Evolutionary conservation across 139 green algal genomes (phyloP).

Genomic region (Haematococcus lacustris): DNA sequence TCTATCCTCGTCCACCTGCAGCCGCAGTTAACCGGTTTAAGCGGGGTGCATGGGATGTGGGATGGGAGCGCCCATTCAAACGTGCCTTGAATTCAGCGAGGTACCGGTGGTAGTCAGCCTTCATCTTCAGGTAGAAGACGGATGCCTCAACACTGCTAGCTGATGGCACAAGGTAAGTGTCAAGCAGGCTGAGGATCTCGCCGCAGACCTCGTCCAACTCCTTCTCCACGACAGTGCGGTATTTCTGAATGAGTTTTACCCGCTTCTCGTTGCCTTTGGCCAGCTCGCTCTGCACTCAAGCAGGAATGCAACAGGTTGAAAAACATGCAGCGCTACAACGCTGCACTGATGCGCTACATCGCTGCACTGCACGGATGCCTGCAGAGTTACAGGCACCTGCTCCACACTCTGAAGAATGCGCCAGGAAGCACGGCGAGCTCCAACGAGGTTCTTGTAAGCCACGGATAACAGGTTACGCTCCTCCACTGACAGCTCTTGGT

Average conservation of each 20-base stretch:
- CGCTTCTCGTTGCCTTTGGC: slow-evolving; percentile 90
- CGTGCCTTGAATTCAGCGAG: slow-evolving; percentile 93
- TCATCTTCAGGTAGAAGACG: slow-evolving; percentile 96
- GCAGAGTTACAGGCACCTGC: slow-evolving; percentile 23
- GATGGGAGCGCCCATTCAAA: no score
- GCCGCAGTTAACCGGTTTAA: no score
- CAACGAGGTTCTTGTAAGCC: slow-evolving; percentile 96
- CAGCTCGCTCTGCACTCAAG: slow-evolving; percentile 73
- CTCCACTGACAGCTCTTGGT: slow-evolving; percentile 94
- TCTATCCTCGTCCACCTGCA: slow-evolving; percentile 55
- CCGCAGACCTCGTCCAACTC: slow-evolving; percentile 77
- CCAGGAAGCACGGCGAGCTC: slow-evolving; percentile 88
- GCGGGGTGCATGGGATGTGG: background rate
- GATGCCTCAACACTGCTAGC: slow-evolving; percentile 88
- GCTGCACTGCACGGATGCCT: background rate
- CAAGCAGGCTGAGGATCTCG: slow-evolving; percentile 87
- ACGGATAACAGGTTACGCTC: slow-evolving; percentile 84
- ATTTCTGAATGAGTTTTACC: slow-evolving; percentile 69
- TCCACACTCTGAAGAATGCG: slow-evolving; percentile 94
- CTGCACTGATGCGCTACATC: background rate
- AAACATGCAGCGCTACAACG: no score
- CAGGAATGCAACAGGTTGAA: background rate
- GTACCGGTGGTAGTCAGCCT: slow-evolving; percentile 97
- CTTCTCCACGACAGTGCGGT: slow-evolving; percentile 67
- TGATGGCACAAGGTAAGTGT: slow-evolving; percentile 90